Base-by-base conservation (phyloP, 2,329 filamentous ascomycete genomes). In the Penicillium fuscoglaucum region DNA sequence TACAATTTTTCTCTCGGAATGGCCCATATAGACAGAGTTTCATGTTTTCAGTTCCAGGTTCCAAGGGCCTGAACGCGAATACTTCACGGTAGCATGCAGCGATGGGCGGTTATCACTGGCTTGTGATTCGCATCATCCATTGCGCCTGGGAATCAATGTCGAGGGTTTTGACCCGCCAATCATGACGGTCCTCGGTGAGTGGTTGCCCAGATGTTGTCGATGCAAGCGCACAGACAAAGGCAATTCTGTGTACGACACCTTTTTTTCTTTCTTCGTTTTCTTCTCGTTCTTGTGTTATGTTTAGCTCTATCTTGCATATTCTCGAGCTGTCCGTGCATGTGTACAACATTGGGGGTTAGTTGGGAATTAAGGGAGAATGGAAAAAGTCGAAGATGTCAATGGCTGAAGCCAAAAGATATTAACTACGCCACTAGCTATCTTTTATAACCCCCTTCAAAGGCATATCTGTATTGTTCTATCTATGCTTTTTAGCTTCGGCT, bases 81-180 rank as follows among this genome's bases (percentile, higher is more conserved):
- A 29, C 55, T 55, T 40, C n/a, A 45, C 52, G 57, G 58, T 60
- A 52, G 60, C 57, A 61, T 66, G 62, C 62, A 62, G 55, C 31
- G 24, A 63, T 53, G 40, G 6, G 45, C 35, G 48, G 40, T 55
- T 55, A 41, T 54, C 47, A 60, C 58, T 63, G 58, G 62, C 29
- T 48, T 48, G 48, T 9, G 28, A 48, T 50, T 37, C 9, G 8
- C 48, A 46, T 41, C 26, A 17, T 51, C 31, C n/a, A 31, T 37
- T 24, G 41, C 48, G 41, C 31, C 21, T 54, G 3, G 6, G 4
- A n/a, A 21, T 12, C 19, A 19, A 43, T 29, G 39, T 44, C 33
- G 54, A 58, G 47, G 58, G 44, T 57, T 61, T 55, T 44, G 28
- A n/a, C 37, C 15, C 31, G 39, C 62, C 62, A 64, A 63, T 63